phyloP scores from a whole-genome alignment of 495 filamentous ascomycete species.

The Viridothelium virens region DNA sequence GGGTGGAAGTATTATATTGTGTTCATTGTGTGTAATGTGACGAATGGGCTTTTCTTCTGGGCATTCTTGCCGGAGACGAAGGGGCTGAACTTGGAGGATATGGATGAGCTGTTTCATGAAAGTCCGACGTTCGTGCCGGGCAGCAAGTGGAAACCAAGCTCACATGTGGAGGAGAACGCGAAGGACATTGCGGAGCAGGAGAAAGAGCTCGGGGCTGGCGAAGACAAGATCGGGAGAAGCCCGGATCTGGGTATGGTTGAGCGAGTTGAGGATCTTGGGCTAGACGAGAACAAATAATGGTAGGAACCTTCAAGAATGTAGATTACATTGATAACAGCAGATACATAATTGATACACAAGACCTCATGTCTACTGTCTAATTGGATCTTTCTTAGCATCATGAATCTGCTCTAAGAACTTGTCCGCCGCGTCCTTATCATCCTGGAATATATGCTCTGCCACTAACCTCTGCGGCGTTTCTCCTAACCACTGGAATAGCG shows the following conservation, averaged over 20 bases:
- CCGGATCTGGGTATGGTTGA: background rate
- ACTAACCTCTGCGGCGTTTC: slow-evolving; percentile 56
- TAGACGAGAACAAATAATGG: background rate
- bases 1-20: slow-evolving; percentile 30
- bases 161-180: slow-evolving; percentile 22
- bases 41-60: slow-evolving; percentile 32
- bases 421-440: slow-evolving; percentile 46
- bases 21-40: slow-evolving; percentile 28
- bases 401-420: slow-evolving; percentile 50
- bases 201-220: background rate
- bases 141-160: slow-evolving; percentile 23
- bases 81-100: slow-evolving; percentile 32
- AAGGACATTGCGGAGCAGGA: slow-evolving; percentile 18
- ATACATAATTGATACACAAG: background rate
- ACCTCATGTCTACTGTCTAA: background rate
- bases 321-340: background rate
- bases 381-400: slow-evolving; percentile 38
- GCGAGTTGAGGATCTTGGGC: background rate
- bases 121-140: slow-evolving; percentile 25
- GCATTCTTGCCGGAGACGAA: slow-evolving; percentile 36
- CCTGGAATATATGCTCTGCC: slow-evolving; percentile 51
- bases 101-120: slow-evolving; percentile 33
- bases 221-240: background rate
- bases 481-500: slow-evolving; percentile 61
- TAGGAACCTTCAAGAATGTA: background rate